Conservation (phyloP, 148 eudicot species). For the Limonium bicolor region DNA sequence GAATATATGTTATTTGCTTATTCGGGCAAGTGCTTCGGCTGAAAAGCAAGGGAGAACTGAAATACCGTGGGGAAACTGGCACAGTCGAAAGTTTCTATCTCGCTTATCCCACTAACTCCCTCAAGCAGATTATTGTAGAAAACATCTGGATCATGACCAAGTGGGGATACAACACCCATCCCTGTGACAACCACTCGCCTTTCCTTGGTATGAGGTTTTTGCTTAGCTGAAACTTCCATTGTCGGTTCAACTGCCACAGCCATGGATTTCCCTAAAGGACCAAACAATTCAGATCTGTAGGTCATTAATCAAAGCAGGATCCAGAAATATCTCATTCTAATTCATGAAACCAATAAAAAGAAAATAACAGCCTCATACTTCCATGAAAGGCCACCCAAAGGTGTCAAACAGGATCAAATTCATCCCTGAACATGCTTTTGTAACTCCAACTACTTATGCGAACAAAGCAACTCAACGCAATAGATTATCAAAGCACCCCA, state of each 20-base stretch:
- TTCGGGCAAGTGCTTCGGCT: neutral
- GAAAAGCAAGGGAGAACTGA: neutral
- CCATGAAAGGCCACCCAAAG: no score
- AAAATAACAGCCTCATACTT: no score
- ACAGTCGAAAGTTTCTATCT: conserved; percentile 82
- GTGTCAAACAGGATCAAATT: no score
- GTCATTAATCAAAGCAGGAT: no score
- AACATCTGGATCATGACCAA: conserved; percentile 67
- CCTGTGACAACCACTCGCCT: conserved; percentile 92
- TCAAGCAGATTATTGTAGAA: conserved; percentile 83
- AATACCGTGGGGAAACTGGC: conserved; percentile 60
- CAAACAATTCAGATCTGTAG: no score
- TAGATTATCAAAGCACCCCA: no score
- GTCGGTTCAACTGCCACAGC: conserved; percentile 56
- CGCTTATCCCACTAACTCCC: conserved; percentile 85
- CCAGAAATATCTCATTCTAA: no score
- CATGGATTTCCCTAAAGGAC: conserved; percentile 57
- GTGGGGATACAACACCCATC: conserved; percentile 76
- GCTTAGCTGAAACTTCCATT: conserved; percentile 31
- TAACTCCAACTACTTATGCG: no score
- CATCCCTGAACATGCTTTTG: no score
- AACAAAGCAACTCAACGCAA: no score
- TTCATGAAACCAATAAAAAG: no score
- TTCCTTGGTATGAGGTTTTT: conserved; percentile 36
- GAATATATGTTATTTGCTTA: conserved; percentile 1